Conservation (phyloP, 768 basidiomycete genomes). For the Rhodosporidiobolus odoratus region DNA sequence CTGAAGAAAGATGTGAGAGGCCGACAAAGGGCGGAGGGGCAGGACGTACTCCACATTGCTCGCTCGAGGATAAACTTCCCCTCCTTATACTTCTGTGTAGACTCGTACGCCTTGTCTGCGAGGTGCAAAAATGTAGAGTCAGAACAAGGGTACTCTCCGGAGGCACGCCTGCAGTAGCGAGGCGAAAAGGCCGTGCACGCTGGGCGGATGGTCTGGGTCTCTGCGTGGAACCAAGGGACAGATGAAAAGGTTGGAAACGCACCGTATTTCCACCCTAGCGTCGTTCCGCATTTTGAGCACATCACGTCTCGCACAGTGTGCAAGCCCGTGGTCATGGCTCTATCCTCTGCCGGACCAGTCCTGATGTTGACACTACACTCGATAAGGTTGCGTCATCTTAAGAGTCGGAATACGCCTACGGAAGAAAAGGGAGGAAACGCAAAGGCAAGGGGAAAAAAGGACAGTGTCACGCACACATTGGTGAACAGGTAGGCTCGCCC, state of each 20-base stretch:
- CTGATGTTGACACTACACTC: slow-evolving; percentile 74
- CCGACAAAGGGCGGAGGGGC: background rate
- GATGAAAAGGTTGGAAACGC: slow-evolving; percentile 44
- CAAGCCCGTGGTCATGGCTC: slow-evolving; percentile 93
- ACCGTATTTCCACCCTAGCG: slow-evolving; percentile 96
- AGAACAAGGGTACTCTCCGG: too few relatives aligned
- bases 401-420: background rate
- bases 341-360: slow-evolving; percentile 64
- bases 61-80: slow-evolving; percentile 92
- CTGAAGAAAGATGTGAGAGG: background rate
- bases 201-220: too few relatives aligned
- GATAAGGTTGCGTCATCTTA: background rate
- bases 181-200: too few relatives aligned
- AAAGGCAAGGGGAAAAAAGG: background rate
- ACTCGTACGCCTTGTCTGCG: slow-evolving; percentile 85
- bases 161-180: too few relatives aligned
- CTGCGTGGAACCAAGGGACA: background rate
- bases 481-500: slow-evolving; percentile 93
- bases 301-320: slow-evolving; percentile 94
- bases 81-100: slow-evolving; percentile 92
- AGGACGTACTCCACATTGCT: slow-evolving; percentile 41
- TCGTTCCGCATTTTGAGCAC: slow-evolving; percentile 79
- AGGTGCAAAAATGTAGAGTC: background rate
- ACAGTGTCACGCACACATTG: slow-evolving; percentile 63
- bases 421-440: background rate